A percentile compares a stretch with the other conserved stretches of the same genome.
phyloP scores from a whole-genome alignment of 495 filamentous ascomycete species.

The Ramalina intermedia region DNA sequence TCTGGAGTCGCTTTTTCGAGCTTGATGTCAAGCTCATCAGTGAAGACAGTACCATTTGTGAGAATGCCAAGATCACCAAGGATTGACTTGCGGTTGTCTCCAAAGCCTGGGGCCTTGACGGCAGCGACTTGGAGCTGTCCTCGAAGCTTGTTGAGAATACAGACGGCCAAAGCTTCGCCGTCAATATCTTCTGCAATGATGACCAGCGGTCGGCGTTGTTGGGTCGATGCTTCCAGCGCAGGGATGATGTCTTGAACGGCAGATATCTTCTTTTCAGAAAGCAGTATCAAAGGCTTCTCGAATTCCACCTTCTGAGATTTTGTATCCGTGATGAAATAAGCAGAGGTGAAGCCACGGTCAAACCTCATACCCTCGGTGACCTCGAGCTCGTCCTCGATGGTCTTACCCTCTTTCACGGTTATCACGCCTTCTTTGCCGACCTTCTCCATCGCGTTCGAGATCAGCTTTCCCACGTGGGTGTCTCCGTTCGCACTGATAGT shows the following conservation, averaged over 20 bases:
- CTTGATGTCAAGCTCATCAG: constrained; percentile 95
- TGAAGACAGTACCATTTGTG: constrained; percentile 95
- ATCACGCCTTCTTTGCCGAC: constrained; percentile 99
- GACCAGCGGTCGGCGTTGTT: constrained; percentile 84
- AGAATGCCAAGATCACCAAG: constrained; percentile 90
- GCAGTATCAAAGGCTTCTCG: constrained; percentile 95
- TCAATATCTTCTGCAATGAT: constrained; percentile 99
- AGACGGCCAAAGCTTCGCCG: constrained; percentile 94
- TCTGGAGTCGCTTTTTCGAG: constrained; percentile 93
- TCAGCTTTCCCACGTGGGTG: constrained; percentile 84
- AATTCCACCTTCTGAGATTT: constrained; percentile 99
- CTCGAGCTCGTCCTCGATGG: constrained; percentile 92
- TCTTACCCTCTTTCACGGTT: constrained; percentile 99
- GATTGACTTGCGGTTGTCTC: constrained; percentile 99
- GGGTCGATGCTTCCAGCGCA: constrained; percentile 89
- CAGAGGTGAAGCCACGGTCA: constrained; percentile 94
- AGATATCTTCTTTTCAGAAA: constrained; percentile 99
- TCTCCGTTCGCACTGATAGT: constrained; percentile 98
- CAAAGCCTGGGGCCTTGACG: constrained; percentile 97
- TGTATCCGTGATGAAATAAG: constrained; percentile 99
- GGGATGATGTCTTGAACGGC: constrained; percentile 97
- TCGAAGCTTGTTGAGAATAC: constrained; percentile 98
- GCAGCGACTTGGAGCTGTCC: constrained; percentile 97
- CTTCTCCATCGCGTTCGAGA: constrained; percentile 98
- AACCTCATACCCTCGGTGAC: constrained; percentile 99